Evolutionary conservation across 495 filamentous ascomycete genomes (phyloP), one percentile per base, ranked within the genome.

Genomic region (Neurospora tetraspora): DNA sequence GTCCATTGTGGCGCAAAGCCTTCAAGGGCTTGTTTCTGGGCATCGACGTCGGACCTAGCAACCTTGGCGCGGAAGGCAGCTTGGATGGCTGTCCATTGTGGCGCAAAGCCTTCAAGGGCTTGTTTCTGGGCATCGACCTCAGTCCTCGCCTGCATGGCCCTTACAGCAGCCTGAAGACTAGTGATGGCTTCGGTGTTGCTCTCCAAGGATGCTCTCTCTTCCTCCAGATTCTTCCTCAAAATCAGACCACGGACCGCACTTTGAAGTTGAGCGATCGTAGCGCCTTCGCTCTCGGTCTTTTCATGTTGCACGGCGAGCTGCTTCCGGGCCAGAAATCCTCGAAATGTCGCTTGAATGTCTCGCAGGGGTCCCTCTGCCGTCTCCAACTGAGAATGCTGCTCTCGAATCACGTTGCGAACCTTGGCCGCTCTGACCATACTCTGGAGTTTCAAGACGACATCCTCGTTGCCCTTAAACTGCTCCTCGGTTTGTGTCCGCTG

Each of bases 391-490:
- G 85, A 87, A 77, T 86, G 90, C 72, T 93, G 84, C 70, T 86
- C 82, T 74, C 88, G 88, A 72, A 91, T 86, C 79, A 93, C 83
- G 68, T 87, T 84, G 76, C 96, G 88, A 47, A 90, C 89, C 81
- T 91, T 95, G 47, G 86, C 86, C 4, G 90, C 96, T 77, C 96
- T 86, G 71, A 94, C 88, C 38, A 96, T 83, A 75, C 90, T 96
- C 81, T 99, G 96, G n/a, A 99, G 81, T 71, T 87, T 86, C 37
- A 96, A 81, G 43, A 99, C 86, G 68, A 94, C 88, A 16, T 81
- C 77, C 76, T 95, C 91, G 69, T 89, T 90, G 71, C 88, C 87
- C 76, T 91, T 87, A 85, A 92, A 94, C 82, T 86, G 87, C 42
- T 87, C 80, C 79, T 91, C 88, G 75, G 89, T 88, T 27, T 84